Conservation (phyloP, 371 early-diverging fungal species). For the Lichtheimia ramosa region DNA sequence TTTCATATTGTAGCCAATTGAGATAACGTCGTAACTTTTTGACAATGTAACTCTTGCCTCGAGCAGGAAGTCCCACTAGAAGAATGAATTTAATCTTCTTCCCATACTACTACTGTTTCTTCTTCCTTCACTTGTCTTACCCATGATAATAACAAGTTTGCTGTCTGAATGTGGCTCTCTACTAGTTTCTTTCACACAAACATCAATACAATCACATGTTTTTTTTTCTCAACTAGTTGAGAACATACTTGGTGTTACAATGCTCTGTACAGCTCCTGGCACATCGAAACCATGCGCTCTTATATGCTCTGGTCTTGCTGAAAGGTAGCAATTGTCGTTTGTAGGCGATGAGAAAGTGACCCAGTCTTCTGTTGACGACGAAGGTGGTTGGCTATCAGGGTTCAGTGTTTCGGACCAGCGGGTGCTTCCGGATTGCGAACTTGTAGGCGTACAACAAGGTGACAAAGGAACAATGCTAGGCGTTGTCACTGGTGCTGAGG, state of each 20-base stretch:
- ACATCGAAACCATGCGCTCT: constrained; percentile 25
- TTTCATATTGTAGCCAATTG: constrained; percentile 67
- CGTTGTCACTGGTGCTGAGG: not conserved
- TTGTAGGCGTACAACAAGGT: not conserved
- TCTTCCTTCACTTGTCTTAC: constrained; percentile 41
- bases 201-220: not conserved
- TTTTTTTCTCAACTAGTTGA: not conserved
- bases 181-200: constrained; percentile 20
- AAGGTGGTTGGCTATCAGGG: not conserved
- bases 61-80: constrained; percentile 83
- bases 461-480: not conserved
- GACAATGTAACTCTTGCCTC: constrained; percentile 88
- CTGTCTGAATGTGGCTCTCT: constrained; percentile 41
- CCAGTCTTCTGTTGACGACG: not conserved
- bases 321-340: not conserved
- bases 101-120: not conserved
- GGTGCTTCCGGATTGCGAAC: not conserved
- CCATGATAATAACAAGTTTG: constrained; percentile 66
- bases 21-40: constrained; percentile 82
- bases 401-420: not conserved
- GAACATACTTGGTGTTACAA: constrained; percentile 19
- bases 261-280: constrained; percentile 31
- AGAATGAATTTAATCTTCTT: not conserved
- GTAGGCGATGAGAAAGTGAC: not conserved
- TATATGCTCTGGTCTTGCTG: not conserved